phyloP scores from a whole-genome alignment of 371 early-diverging fungal species.

The Apophysomyces ossiformis region DNA sequence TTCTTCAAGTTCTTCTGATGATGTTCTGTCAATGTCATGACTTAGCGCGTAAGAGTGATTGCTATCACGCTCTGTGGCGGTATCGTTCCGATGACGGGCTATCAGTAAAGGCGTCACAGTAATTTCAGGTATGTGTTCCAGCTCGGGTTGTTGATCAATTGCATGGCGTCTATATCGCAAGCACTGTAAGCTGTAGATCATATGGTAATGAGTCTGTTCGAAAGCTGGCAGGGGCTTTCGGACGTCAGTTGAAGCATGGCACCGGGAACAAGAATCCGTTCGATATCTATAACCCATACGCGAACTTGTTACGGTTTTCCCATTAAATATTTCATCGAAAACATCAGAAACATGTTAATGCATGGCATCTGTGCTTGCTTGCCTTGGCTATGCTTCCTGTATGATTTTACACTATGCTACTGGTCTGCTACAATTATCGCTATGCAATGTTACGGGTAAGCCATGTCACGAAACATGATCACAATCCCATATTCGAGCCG shows the following conservation, averaged over 20 bases:
- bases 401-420: background rate
- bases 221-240: background rate
- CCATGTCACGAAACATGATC: too few species aligned
- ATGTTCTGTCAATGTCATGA: too few species aligned
- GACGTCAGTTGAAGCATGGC: background rate
- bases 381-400: background rate
- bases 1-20: too few species aligned
- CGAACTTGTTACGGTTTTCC: background rate
- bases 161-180: background rate
- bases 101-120: background rate
- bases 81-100: background rate
- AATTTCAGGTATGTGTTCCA: background rate
- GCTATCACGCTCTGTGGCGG: too few species aligned
- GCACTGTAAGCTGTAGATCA: background rate
- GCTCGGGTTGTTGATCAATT: too few species aligned
- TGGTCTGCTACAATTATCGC: background rate
- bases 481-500: too few species aligned
- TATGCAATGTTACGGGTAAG: too few species aligned
- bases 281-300: background rate
- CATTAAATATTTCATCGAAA: background rate
- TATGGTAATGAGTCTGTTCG: background rate
- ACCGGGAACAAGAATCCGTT: background rate
- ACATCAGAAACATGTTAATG: background rate
- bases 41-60: too few species aligned
- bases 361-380: background rate